Evolutionary conservation across 2,329 filamentous ascomycete species (phyloP).

Genomic region (Emmonsiellopsis sp.): DNA sequence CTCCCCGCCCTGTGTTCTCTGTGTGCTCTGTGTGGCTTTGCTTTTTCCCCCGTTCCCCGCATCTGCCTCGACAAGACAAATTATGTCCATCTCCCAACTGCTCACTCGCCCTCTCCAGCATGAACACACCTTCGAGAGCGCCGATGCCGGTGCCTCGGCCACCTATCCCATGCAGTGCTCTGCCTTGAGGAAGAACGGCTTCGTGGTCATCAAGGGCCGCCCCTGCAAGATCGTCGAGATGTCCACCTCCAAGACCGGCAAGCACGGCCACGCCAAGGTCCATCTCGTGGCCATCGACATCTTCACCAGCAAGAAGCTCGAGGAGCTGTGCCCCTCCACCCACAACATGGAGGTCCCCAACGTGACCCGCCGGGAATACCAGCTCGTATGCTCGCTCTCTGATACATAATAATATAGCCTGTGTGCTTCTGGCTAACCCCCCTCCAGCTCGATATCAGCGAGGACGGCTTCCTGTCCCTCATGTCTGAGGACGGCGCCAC

Average conservation of each 20-base stretch:
- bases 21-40: slow-evolving; percentile 1
- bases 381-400: slow-evolving; percentile 61
- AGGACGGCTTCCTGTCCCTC: slow-evolving; percentile 90
- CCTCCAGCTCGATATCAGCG: slow-evolving; percentile 76
- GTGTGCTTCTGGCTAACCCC: background rate
- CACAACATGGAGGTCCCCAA: slow-evolving; percentile 81
- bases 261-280: slow-evolving; percentile 99
- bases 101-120: slow-evolving; percentile 37
- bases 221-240: slow-evolving; percentile 99
- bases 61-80: slow-evolving; percentile 5
- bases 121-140: slow-evolving; percentile 77
- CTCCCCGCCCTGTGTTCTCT: slow-evolving; percentile 7
- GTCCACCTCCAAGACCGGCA: slow-evolving; percentile 99
- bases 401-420: background rate
- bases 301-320: slow-evolving; percentile 99
- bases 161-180: slow-evolving; percentile 99
- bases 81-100: background rate
- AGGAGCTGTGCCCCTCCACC: slow-evolving; percentile 98
- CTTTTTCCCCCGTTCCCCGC: slow-evolving; percentile 15
- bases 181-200: slow-evolving; percentile 97
- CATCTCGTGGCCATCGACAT: slow-evolving; percentile 97
- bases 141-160: slow-evolving; percentile 88
- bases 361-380: slow-evolving; percentile 81
- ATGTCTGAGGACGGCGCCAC: slow-evolving; percentile 76
- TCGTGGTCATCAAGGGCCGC: slow-evolving; percentile 96